These are phyloP conservation scores for Zea luxurians DNA, from an alignment of 176 grass and related monocot genomes.

Conservation along the genomic window DNA sequence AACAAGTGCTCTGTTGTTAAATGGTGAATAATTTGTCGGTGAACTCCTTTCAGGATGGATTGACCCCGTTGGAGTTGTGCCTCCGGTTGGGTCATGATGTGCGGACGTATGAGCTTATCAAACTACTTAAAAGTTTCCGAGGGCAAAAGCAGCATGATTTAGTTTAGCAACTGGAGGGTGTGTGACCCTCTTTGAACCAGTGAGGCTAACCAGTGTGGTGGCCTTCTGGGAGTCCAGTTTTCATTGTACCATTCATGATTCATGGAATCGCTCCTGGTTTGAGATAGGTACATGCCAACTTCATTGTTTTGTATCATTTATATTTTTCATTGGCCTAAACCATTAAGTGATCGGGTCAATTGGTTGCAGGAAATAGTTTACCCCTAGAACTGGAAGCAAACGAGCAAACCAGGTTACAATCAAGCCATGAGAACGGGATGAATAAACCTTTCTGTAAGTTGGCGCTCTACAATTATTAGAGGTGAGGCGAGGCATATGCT, in stretches of 20 bases:
- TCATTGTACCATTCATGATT: conserved; percentile 29
- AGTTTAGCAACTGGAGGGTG: conserved; percentile 9
- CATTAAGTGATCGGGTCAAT: conserved; percentile 3
- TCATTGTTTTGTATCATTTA: not conserved
- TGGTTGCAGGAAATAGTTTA: conserved; percentile 24
- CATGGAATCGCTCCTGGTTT: conserved; percentile 2
- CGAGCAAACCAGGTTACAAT: not conserved
- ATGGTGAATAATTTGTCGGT: conserved; percentile 13
- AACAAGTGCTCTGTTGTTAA: not conserved
- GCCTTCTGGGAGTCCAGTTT: conserved; percentile 11
- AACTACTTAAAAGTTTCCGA: conserved; percentile 68
- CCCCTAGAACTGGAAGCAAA: conserved; percentile 3
- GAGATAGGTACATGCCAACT: conserved; percentile 6
- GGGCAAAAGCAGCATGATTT: conserved; percentile 39
- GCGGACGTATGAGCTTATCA: conserved; percentile 79
- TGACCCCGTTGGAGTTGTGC: conserved; percentile 78
- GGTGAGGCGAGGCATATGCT: conserved; percentile 11
- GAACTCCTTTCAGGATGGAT: conserved; percentile 68
- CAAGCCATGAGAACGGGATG: not conserved
- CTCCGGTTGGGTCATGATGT: conserved; percentile 62
- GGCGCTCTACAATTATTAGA: conserved; percentile 13
- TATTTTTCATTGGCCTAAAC: conserved; percentile 4
- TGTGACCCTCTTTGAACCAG: not conserved
- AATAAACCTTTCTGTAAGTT: not conserved
- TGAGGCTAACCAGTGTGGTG: conserved; percentile 12